Evolutionary conservation across 2,329 filamentous ascomycete species (phyloP).

Genomic region (Penicillium sp.): DNA sequence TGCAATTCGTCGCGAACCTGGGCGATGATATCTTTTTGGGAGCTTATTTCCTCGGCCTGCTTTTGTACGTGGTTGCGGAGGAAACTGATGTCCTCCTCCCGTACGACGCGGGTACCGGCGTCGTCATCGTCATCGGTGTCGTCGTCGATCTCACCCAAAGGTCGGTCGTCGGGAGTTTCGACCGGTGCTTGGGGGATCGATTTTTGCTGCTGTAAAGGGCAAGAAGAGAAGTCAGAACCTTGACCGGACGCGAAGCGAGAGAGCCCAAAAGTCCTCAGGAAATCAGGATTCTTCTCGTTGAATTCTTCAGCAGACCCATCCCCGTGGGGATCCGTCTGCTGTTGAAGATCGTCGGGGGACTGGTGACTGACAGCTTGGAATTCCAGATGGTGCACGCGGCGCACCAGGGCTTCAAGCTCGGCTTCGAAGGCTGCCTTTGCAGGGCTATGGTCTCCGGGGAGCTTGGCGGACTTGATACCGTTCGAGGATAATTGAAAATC

Average conservation of each 20-base stretch:
- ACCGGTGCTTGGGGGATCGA: constrained; percentile 38
- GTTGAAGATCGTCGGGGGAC: constrained; percentile 67
- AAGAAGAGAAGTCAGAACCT: constrained; percentile 39
- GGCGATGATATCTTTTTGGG: constrained; percentile 81
- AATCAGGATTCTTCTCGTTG: constrained; percentile 46
- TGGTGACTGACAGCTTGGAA: constrained; percentile 63
- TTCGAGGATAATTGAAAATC: constrained; percentile 46
- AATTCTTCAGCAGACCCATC: constrained; percentile 62
- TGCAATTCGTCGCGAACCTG: constrained; percentile 83
- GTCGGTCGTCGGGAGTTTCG: constrained; percentile 33
- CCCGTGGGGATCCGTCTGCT: constrained; percentile 55
- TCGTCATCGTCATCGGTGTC: constrained; percentile 50
- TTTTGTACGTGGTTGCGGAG: constrained; percentile 89
- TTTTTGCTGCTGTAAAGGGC: constrained; percentile 40
- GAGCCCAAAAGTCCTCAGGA: constrained; percentile 37
- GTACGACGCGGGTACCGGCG: constrained; percentile 54
- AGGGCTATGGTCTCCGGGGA: constrained; percentile 74
- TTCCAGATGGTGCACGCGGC: constrained; percentile 81
- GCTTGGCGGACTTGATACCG: constrained; percentile 60
- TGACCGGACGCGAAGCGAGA: constrained; percentile 36
- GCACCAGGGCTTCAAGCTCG: constrained; percentile 77
- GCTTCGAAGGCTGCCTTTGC: constrained; percentile 79
- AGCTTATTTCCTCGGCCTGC: constrained; percentile 88
- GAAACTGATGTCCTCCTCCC: constrained; percentile 81
- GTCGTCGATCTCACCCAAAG: constrained; percentile 34